These are phyloP conservation scores for Acanthamoeba castellanii DNA, from an alignment of 208 protist species.

Conservation along the genomic window DNA sequence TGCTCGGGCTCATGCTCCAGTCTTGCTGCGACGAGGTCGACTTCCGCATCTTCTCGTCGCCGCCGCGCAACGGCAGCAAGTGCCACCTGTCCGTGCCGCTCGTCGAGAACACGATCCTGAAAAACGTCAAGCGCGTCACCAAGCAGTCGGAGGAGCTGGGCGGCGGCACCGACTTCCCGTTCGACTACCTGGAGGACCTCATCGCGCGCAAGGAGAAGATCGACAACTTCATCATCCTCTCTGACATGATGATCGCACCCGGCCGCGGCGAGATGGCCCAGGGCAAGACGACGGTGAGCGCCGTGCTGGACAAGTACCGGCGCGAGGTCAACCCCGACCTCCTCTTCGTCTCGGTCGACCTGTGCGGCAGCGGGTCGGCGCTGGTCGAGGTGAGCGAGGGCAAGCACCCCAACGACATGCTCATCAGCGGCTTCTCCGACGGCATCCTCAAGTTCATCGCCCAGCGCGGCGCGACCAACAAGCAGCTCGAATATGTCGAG, in stretches of 20 bases:
- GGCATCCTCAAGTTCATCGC: constrained; percentile 94
- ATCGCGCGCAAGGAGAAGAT: constrained; percentile 61
- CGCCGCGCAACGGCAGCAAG: background rate
- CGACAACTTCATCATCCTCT: constrained; percentile 79
- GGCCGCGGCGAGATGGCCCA: constrained; percentile 34
- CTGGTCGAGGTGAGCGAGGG: background rate
- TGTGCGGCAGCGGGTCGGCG: background rate
- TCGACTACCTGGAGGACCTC: constrained; percentile 72
- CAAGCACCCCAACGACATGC: constrained; percentile 93
- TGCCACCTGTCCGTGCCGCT: constrained; percentile 60
- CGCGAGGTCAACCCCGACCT: constrained; percentile 92
- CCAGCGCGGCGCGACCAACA: constrained; percentile 82
- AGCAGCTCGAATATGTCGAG: constrained; percentile 75
- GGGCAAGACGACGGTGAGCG: background rate
- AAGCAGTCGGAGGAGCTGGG: background rate
- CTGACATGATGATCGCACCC: constrained; percentile 65
- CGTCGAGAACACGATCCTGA: constrained; percentile 76
- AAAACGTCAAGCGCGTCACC: constrained; percentile 75
- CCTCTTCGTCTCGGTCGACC: constrained; percentile 93
- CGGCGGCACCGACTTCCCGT: constrained; percentile 70
- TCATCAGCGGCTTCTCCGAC: constrained; percentile 94
- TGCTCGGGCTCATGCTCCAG: constrained; percentile 93
- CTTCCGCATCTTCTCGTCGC: constrained; percentile 77
- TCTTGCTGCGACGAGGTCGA: constrained; percentile 92
- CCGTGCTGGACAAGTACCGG: constrained; percentile 92